Conservation (phyloP, 1,139 yeast genomes). For the Blastobotrys serpentis region DNA sequence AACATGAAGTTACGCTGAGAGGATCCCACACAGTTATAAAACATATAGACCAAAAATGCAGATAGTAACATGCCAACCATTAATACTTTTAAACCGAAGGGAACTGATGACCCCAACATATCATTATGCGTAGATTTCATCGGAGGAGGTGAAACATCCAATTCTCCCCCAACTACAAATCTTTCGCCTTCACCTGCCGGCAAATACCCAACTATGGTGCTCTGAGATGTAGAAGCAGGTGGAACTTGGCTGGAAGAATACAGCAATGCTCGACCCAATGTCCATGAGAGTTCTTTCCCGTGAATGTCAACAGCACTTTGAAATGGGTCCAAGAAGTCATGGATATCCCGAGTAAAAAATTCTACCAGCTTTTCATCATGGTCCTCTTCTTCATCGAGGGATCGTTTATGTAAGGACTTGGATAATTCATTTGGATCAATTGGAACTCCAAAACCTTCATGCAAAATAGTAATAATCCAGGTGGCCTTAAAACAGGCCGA, state of each 20-base stretch:
- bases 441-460: slow-evolving; percentile 75
- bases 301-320: slow-evolving; percentile 60
- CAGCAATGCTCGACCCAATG: slow-evolving; percentile 72
- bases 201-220: slow-evolving; percentile 24
- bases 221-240: slow-evolving; percentile 15
- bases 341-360: slow-evolving; percentile 18
- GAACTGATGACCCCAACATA: neutral
- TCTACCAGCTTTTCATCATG: slow-evolving; percentile 9
- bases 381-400: slow-evolving; percentile 5
- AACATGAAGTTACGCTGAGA: slow-evolving; percentile 14
- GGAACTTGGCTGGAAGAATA: slow-evolving; percentile 47
- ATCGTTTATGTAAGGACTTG: neutral
- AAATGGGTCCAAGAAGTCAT: slow-evolving; percentile 46
- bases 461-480: slow-evolving; percentile 72
- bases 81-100: neutral
- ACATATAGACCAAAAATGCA: slow-evolving; percentile 4
- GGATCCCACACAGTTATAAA: slow-evolving; percentile 7
- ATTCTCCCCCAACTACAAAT: slow-evolving; percentile 26
- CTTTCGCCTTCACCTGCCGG: slow-evolving; percentile 22
- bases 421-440: slow-evolving; percentile 34
- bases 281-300: slow-evolving; percentile 75
- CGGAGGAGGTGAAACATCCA: slow-evolving; percentile 11
- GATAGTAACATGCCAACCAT: neutral
- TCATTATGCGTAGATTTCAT: neutral
- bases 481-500: slow-evolving; percentile 68